Percentiles rank a stretch among this genome's conserved stretches.
Evolutionary conservation across 1,284 basidiomycete genomes (phyloP).

Genomic region (Boletus subluridellus): DNA sequence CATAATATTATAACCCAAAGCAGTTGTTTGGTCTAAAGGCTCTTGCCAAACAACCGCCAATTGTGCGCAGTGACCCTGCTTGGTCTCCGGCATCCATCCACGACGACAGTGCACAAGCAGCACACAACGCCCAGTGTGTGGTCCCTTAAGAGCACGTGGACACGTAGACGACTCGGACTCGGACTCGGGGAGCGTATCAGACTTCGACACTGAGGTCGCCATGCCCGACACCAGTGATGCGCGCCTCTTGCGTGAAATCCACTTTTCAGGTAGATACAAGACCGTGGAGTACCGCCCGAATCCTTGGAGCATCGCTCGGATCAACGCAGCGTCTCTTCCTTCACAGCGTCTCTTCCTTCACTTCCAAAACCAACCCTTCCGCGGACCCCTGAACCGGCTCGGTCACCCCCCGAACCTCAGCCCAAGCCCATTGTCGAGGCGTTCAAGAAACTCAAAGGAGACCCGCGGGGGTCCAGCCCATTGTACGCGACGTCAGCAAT

Average conservation of each 20-base stretch:
- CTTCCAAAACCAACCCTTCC: conserved; percentile 13
- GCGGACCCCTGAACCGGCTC: background rate
- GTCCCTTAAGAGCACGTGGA: conserved; percentile 33
- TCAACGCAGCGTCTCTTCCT: too few species aligned
- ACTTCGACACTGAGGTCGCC: conserved; percentile 3
- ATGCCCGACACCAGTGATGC: conserved; percentile 26
- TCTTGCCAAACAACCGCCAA: conserved; percentile 18
- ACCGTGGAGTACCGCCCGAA: conserved; percentile 61
- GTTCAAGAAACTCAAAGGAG: conserved; percentile 21
- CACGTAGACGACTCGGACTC: conserved; percentile 19
- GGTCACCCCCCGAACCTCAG: background rate
- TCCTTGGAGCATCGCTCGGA: conserved; percentile 49
- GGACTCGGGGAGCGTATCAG: conserved; percentile 21
- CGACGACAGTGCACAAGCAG: background rate
- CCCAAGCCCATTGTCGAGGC: conserved; percentile 30
- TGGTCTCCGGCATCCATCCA: background rate
- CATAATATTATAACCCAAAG: too few species aligned
- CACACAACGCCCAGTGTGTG: conserved; percentile 20
- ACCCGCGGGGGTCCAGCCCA: background rate
- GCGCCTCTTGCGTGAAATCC: conserved; percentile 48
- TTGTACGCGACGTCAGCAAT: background rate
- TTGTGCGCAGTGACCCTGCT: too few species aligned
- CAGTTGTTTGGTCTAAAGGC: conserved; percentile 13
- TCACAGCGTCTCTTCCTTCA: conserved; percentile 48
- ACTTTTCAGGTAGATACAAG: conserved; percentile 56